Base-by-base conservation (phyloP, 1,139 yeast genomes). In the Arxiozyma telluris region DNA sequence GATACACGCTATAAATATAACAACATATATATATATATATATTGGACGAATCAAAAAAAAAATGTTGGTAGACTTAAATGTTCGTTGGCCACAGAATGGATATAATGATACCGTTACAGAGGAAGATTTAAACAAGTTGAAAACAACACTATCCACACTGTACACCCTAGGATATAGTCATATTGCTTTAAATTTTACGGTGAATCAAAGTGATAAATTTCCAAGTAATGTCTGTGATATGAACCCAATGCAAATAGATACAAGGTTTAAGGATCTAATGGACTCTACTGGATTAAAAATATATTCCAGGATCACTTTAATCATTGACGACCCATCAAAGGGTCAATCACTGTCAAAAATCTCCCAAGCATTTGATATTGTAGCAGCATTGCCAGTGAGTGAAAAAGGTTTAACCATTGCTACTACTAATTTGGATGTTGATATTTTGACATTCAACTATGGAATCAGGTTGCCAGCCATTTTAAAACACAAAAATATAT, bases 371-470 rank as follows among this genome's bases (percentile, higher is more conserved):
- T 94, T 86, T 67, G 98, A 93, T 67, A 69, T 93, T 4, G 76
- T 93, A 15, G 88, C 97, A 0, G 83, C 91, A 1, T 80, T 84
- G 58, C 98, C 98, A 1, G 67, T 76, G 43, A 80, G 84, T 54
- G 98, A 93, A 64, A 84, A 83, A 64, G 87, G 93, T 6, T 74
- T 93, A 25, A 84, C 87, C 54, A 73, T 85, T 52, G 85, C 94
- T 1, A 81, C 91, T 27, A 76, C 77, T 3, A 82, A 81, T 58
- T 74, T 90, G 50, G 71, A 68, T 47, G 76, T 91, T 44, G 98
- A 93, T 70, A 60, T 93, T 42, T 80, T 93, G 42, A 83, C 96
- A 0, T 77, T 93, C 53, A 83, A 87, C 56, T 78, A 87, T 66
- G 72, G 79, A 20, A 74, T 76, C 45, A 77, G 89, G 56, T 72